These are phyloP conservation scores for Citrus maxima DNA, from an alignment of 345 rosid species.

Conservation along the genomic window DNA sequence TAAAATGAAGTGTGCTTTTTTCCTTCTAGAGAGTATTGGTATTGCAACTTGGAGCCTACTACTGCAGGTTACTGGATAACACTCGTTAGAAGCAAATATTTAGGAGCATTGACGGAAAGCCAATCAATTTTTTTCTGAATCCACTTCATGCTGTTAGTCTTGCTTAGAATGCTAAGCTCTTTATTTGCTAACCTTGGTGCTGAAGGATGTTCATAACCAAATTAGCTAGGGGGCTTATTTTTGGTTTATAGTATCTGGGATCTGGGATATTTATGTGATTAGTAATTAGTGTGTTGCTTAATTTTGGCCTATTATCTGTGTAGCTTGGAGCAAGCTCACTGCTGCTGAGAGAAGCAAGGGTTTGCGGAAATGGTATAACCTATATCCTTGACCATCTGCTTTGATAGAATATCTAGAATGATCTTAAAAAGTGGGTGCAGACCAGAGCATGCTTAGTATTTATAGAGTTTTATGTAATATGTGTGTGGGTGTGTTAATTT, in stretches of 20 bases:
- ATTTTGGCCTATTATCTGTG: slow-evolving; percentile 6
- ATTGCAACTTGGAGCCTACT: not conserved
- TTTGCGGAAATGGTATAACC: slow-evolving; percentile 69
- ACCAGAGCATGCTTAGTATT: not conserved
- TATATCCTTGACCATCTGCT: not conserved
- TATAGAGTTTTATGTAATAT: not conserved
- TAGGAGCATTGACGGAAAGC: not conserved
- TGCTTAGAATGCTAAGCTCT: not conserved
- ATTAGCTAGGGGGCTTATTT: not conserved
- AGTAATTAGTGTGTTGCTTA: not conserved
- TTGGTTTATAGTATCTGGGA: not conserved
- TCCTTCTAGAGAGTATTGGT: not conserved
- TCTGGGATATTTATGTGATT: not conserved
- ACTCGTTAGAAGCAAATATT: not conserved
- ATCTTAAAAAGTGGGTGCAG: not conserved
- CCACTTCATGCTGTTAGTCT: not conserved
- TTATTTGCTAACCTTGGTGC: not conserved
- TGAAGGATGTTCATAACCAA: not conserved
- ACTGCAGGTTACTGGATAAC: not conserved
- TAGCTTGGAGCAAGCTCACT: slow-evolving; percentile 92
- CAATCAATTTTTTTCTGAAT: not conserved
- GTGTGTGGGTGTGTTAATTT: not conserved
- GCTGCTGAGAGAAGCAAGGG: slow-evolving; percentile 80
- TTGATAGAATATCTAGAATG: not conserved
- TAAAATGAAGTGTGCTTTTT: not conserved